Base-by-base conservation (phyloP, 2,329 filamentous ascomycete species). In the Zasmidium citrigriseum region DNA sequence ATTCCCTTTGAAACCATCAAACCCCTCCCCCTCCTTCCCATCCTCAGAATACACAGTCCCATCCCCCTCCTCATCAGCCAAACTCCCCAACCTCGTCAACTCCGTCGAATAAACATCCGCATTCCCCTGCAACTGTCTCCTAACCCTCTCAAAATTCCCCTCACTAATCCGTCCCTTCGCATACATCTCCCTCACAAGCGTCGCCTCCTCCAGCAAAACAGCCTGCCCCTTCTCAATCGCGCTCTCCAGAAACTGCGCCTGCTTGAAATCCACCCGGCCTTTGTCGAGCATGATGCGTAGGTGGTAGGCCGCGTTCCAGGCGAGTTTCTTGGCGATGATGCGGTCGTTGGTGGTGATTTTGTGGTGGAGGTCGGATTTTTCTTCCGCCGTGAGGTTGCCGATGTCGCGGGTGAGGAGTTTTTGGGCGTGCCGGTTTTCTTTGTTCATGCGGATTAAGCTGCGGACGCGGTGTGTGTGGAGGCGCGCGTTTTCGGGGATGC, bases 221-320 rank as follows among this genome's bases (percentile, higher is more conserved):
- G 56, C 63, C 55, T 63, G 61, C 0, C 69, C 70, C 29, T 65
- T 60, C 58, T 71, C 70, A 16, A 71, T 59, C 52, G 59, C 51
- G 23, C 51, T 62, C 59, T 72, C 70, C 50, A 71, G 34, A 52
- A 64, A 68, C 41, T 61, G 60, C n/a, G 64, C 65, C 1, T 57
- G 50, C 12, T 50, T 34, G 29, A 55, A 65, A 18, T 65, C 62
- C n/a, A 67, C 66, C 10, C 59, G 52, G 1, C 68, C 69, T 5
- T 63, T 62, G 22, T 71, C 68, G n/a, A 70, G 64, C 67, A 71
- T 68, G 4, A 56, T 46, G 11, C 63, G 52, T n/a, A 72, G 47
- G 48, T 69, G 64, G 4, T 52, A 22, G 1, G 67, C 66, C 12
- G 69, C 63, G 53, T 64, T 66, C 24, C 57, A 45, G 2, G 67